These are phyloP conservation scores for Hyphodiscus hymeniophilus DNA, from an alignment of 495 filamentous ascomycete species.

Conservation along the genomic window DNA sequence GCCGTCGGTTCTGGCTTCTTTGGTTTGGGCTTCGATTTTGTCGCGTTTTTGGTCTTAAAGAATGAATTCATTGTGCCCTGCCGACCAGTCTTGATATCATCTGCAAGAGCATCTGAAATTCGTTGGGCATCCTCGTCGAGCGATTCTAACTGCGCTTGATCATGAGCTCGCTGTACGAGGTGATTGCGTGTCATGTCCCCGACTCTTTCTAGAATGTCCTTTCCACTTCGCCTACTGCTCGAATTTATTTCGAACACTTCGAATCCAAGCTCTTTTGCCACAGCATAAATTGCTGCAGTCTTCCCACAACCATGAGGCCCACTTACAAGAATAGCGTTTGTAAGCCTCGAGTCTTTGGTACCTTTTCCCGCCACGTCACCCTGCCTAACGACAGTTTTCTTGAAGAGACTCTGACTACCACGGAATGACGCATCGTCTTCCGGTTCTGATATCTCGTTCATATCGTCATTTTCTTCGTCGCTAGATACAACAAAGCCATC, in stretches of 20 bases:
- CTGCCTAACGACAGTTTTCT: conserved; percentile 58
- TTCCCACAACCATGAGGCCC: conserved; percentile 90
- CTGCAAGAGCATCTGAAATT: conserved; percentile 36
- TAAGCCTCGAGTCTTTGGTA: conserved; percentile 23
- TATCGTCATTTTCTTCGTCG: conserved; percentile 69
- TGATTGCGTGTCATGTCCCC: conserved; percentile 97
- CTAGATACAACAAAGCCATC: conserved; percentile 82
- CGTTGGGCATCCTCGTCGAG: conserved; percentile 28
- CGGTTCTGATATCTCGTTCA: conserved; percentile 62
- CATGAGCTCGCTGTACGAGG: conserved; percentile 54
- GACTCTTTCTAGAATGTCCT: conserved; percentile 83
- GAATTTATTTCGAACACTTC: conserved; percentile 94
- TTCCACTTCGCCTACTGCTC: conserved; percentile 72
- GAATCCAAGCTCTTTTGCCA: conserved; percentile 91
- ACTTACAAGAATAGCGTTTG: conserved; percentile 70
- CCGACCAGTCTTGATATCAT: conserved; percentile 56
- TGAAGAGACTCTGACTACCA: conserved; percentile 27
- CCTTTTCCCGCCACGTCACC: conserved; percentile 32
- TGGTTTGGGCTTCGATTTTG: conserved; percentile 17
- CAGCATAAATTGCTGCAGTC: conserved; percentile 84
- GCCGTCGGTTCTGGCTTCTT: conserved; percentile 5
- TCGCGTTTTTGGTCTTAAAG: conserved; percentile 46
- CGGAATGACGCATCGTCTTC: conserved; percentile 46
- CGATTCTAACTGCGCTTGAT: conserved; percentile 14
- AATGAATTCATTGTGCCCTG: conserved; percentile 77